Evolutionary conservation across 176 grass and related monocot species (phyloP).

Genomic region (Carex parvula): DNA sequence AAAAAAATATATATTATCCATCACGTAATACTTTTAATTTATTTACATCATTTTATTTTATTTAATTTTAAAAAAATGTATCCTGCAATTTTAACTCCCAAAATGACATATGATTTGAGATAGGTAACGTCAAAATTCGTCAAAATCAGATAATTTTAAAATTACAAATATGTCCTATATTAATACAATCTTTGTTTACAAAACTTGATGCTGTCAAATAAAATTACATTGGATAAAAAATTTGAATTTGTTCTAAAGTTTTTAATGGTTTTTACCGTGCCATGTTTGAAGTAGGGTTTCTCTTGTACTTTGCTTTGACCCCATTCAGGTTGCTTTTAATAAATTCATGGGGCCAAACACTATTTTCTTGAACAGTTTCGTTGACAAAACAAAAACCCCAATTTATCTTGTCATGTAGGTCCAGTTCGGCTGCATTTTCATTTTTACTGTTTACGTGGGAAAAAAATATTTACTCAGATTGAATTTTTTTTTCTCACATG

Average conservation of each 20-base stretch:
- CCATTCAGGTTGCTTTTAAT: conserved; percentile 6
- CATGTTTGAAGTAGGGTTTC: neutral
- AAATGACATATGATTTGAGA: too few relatives aligned
- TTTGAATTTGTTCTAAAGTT: neutral
- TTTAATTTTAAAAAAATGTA: too few relatives aligned
- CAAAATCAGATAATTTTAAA: neutral
- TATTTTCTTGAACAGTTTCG: neutral
- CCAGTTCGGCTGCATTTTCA: too few relatives aligned
- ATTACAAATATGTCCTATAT: neutral
- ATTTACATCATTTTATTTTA: too few relatives aligned
- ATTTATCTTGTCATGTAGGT: neutral
- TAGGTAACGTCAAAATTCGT: too few relatives aligned
- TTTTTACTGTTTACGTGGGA: too few relatives aligned
- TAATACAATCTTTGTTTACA: too few relatives aligned
- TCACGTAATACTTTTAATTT: too few relatives aligned
- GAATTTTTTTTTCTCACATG: too few relatives aligned
- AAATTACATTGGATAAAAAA: neutral
- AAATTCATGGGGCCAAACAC: neutral
- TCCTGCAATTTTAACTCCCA: too few relatives aligned
- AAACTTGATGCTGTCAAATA: neutral
- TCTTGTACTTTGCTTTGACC: neutral
- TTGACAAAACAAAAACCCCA: neutral
- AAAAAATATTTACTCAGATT: too few relatives aligned
- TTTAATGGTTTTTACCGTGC: neutral
- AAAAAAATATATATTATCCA: too few relatives aligned